These are phyloP conservation scores for Chlamydomonas incerta DNA, from an alignment of 139 green algal genomes.

Conservation along the genomic window DNA sequence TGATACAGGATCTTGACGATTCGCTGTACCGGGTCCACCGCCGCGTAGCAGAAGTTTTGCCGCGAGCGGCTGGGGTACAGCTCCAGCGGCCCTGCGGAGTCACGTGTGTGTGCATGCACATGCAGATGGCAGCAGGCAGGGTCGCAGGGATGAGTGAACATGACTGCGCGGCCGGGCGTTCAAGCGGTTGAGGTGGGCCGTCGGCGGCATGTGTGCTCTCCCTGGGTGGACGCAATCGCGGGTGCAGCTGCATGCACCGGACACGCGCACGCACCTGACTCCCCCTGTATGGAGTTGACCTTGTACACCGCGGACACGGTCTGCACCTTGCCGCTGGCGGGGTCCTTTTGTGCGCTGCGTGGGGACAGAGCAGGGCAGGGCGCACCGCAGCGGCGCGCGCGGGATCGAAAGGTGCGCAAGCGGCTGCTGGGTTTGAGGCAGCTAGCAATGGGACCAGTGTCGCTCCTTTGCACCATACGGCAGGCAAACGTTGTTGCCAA, in stretches of 20 bases:
- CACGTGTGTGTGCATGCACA: background rate
- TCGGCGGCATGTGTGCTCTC: no score
- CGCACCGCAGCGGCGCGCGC: no score
- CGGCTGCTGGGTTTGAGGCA: no score
- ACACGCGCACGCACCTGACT: conserved; percentile 48
- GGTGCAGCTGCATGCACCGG: no score
- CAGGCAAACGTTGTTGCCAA: background rate
- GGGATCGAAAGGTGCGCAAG: no score
- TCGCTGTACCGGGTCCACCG: conserved; percentile 52
- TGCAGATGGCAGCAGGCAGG: background rate
- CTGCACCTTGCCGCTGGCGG: conserved; percentile 48
- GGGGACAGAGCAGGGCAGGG: background rate
- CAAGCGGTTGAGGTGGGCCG: no score
- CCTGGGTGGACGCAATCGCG: no score
- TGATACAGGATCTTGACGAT: conserved; percentile 62
- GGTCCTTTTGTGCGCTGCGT: conserved; percentile 65
- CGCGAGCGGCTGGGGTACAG: conserved; percentile 55
- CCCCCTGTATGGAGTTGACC: conserved; percentile 34
- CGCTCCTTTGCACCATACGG: no score
- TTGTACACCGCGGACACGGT: conserved; percentile 55
- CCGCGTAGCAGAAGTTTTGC: conserved; percentile 67
- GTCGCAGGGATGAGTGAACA: background rate
- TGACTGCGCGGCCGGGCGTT: no score
- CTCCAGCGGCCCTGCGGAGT: conserved; percentile 6
- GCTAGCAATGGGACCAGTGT: no score